A percentile compares a stretch with the other conserved stretches of the same genome.
Evolutionary conservation across 148 eudicot species (phyloP).

Genomic region (Euryodendron excelsum): DNA sequence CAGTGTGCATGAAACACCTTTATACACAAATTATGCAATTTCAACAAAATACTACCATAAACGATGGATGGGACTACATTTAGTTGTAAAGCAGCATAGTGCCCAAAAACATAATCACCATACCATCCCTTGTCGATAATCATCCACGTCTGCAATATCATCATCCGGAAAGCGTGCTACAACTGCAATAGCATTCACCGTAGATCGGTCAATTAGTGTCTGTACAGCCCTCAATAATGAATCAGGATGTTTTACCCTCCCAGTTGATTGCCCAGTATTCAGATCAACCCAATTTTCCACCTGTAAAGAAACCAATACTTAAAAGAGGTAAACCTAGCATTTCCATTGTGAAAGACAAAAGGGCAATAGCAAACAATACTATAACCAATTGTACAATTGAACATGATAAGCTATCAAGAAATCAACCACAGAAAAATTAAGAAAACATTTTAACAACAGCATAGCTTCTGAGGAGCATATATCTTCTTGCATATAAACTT

Average conservation of each 20-base stretch:
- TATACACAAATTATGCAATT: not conserved
- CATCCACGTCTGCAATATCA: conserved; percentile 57
- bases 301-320: conserved; percentile 45
- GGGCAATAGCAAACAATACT: not conserved
- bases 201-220: conserved; percentile 44
- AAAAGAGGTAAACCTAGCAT: not conserved
- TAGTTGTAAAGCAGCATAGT: not conserved
- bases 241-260: conserved; percentile 80
- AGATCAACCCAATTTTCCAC: conserved; percentile 87
- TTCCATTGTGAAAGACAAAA: not conserved
- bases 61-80: not conserved
- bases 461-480: not conserved
- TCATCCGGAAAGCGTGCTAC: conserved; percentile 93
- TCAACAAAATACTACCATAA: not conserved
- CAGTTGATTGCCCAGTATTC: conserved; percentile 80
- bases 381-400: not conserved
- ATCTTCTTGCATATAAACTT: not conserved
- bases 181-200: conserved; percentile 86
- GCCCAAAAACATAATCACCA: conserved; percentile 2
- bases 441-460: too few relatives aligned
- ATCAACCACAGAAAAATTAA: not conserved
- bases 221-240: conserved; percentile 80
- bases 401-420: not conserved
- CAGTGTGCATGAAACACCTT: not conserved
- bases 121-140: conserved; percentile 87